Percentiles rank a stretch among this genome's conserved stretches.
Evolutionary conservation across 768 basidiomycete species (phyloP).

Genomic region (Boletus eberwhitei): DNA sequence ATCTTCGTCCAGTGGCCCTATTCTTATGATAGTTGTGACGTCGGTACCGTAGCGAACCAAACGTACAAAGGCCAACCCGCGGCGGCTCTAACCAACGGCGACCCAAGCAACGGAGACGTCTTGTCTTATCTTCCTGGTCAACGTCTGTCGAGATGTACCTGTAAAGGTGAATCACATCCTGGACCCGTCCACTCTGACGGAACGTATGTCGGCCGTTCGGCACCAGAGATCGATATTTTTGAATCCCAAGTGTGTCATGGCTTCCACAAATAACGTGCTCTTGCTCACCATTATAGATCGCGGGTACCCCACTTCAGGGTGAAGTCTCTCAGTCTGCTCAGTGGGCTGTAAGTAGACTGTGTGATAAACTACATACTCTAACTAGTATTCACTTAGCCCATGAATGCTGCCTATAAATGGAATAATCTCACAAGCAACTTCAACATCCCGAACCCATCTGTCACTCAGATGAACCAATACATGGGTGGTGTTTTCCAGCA

Average conservation of each 20-base stretch:
- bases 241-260: conserved; percentile 63
- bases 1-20: conserved; percentile 63
- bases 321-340: conserved; percentile 85
- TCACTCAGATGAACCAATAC: conserved; percentile 60
- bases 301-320: conserved; percentile 38
- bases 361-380: not conserved
- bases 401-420: conserved; percentile 72
- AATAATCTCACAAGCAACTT: conserved; percentile 59
- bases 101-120: conserved; percentile 44
- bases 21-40: conserved; percentile 82
- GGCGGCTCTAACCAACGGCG: conserved; percentile 61
- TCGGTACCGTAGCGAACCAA: conserved; percentile 91
- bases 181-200: conserved; percentile 79
- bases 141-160: conserved; percentile 84
- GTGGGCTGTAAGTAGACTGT: conserved; percentile 55
- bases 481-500: conserved; percentile 80
- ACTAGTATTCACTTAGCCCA: conserved; percentile 50
- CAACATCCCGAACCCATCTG: conserved; percentile 50
- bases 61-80: conserved; percentile 61
- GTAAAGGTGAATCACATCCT: conserved; percentile 80
- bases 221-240: conserved; percentile 90
- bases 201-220: conserved; percentile 73
- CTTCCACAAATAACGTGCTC: not conserved
- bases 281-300: conserved; percentile 30
- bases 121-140: conserved; percentile 89